Evolutionary conservation across 148 eudicot genomes (phyloP).

Genomic region (Drosera capensis): DNA sequence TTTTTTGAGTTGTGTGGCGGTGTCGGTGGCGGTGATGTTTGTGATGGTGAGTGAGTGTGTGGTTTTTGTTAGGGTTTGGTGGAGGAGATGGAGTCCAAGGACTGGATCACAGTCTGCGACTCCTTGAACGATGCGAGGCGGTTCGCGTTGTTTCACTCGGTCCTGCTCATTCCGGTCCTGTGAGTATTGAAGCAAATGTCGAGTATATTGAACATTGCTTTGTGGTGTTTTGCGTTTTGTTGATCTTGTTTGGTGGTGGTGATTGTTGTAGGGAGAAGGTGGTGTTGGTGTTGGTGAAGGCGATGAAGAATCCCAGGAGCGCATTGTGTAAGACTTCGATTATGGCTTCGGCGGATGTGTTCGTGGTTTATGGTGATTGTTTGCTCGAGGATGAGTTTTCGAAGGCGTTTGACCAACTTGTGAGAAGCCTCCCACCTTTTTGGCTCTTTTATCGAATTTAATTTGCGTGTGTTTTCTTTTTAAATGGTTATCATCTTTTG

Average conservation of each 20-base stretch:
- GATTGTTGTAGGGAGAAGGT: slow-evolving; percentile 27
- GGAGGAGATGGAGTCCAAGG: slow-evolving; percentile 43
- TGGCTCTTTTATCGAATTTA: too few species aligned
- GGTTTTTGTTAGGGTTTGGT: slow-evolving; percentile 17
- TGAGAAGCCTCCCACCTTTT: slow-evolving; percentile 3
- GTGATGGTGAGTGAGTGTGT: neutral
- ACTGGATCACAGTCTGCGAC: slow-evolving; percentile 47
- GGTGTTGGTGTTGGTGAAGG: slow-evolving; percentile 37
- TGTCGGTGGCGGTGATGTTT: neutral
- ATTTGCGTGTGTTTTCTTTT: too few species aligned
- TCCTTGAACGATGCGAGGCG: slow-evolving; percentile 50
- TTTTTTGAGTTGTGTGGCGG: neutral
- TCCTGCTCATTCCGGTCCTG: slow-evolving; percentile 25
- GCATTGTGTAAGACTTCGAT: slow-evolving; percentile 61
- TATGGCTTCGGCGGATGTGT: slow-evolving; percentile 57
- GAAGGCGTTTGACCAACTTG: slow-evolving; percentile 36
- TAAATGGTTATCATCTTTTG: too few species aligned
- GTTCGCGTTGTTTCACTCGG: slow-evolving; percentile 40
- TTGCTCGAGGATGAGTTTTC: slow-evolving; percentile 17
- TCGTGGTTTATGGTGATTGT: slow-evolving; percentile 36
- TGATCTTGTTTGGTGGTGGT: neutral
- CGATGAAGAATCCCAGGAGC: slow-evolving; percentile 67
- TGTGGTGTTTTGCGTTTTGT: too few species aligned
- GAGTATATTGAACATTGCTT: neutral
- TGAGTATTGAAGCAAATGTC: slow-evolving; percentile 12